Evolutionary conservation across 305 asterid species (phyloP).

Genomic region (Plantago rigida): DNA sequence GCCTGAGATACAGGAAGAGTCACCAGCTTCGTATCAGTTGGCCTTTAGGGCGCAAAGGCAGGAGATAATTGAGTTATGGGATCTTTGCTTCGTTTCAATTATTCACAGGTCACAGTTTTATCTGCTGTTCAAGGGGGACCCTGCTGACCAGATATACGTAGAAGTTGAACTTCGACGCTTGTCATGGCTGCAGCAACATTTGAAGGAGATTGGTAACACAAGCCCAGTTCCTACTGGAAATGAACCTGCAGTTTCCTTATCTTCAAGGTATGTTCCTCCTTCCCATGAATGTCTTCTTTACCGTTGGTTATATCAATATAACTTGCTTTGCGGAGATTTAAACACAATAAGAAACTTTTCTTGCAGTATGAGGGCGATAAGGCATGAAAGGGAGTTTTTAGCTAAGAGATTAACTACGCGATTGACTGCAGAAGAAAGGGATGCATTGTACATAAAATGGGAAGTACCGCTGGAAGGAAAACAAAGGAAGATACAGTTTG

Average conservation of each 20-base stretch:
- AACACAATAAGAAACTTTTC: no score
- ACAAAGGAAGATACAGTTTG: conserved; percentile 71
- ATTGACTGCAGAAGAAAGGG: conserved; percentile 73
- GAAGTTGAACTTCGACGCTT: conserved; percentile 92
- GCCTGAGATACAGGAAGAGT: conserved; percentile 51
- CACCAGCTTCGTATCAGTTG: conserved; percentile 70
- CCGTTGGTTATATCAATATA: neutral
- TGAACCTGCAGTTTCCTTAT: conserved; percentile 63
- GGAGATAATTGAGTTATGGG: conserved; percentile 87
- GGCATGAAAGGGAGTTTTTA: conserved; percentile 80
- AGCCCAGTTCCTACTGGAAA: conserved; percentile 66
- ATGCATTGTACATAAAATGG: conserved; percentile 72
- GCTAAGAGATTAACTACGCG: conserved; percentile 74
- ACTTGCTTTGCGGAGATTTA: neutral
- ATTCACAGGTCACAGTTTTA: conserved; percentile 88
- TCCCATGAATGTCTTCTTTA: neutral
- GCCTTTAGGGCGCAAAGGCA: conserved; percentile 72
- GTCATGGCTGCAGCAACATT: conserved; percentile 85
- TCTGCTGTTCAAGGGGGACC: conserved; percentile 81
- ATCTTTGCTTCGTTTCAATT: conserved; percentile 74
- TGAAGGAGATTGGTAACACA: conserved; percentile 69
- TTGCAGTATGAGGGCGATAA: conserved; percentile 65
- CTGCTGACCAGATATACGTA: conserved; percentile 82
- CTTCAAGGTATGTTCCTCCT: conserved; percentile 59
- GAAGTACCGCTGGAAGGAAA: conserved; percentile 89